A percentile compares a stretch with the other conserved stretches of the same genome.
Conservation (phyloP, 768 basidiomycete genomes). For the Mrakia frigida region DNA sequence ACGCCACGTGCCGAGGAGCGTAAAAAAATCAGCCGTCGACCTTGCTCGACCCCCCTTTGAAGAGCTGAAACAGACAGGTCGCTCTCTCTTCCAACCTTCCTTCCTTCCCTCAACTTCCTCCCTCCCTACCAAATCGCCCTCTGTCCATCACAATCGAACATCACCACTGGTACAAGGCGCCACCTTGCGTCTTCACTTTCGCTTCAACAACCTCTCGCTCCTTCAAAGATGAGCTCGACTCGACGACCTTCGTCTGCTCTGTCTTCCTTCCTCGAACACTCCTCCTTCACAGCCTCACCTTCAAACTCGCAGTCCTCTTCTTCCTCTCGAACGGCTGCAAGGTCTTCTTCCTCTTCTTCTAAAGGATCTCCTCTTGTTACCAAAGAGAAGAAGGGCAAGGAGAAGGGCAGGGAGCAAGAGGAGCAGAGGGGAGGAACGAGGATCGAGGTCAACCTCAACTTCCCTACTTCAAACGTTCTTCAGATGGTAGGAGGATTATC, state of each 20-base stretch:
- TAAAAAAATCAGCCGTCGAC: too few species aligned
- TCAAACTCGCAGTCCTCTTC: not conserved
- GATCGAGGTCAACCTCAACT: not conserved
- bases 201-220: too few species aligned
- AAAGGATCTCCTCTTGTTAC: not conserved
- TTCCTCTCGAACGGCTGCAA: not conserved
- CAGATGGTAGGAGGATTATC: slow-evolving; percentile 1
- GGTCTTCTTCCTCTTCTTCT: not conserved
- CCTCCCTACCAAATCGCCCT: not conserved
- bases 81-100: not conserved
- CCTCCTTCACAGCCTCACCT: not conserved
- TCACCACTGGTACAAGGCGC: not conserved
- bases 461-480: not conserved
- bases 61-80: not conserved
- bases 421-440: not conserved
- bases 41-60: not conserved
- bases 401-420: not conserved
- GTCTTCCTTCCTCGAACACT: not conserved
- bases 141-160: not conserved
- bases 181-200: too few species aligned
- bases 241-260: too few species aligned
- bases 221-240: too few species aligned
- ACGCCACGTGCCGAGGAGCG: too few species aligned
- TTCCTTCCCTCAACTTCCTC: not conserved
- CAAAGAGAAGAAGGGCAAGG: slow-evolving; percentile 4